These are phyloP conservation scores for Coniferiporia sulphurascens DNA, from an alignment of 1,284 basidiomycete species.

Conservation along the genomic window DNA sequence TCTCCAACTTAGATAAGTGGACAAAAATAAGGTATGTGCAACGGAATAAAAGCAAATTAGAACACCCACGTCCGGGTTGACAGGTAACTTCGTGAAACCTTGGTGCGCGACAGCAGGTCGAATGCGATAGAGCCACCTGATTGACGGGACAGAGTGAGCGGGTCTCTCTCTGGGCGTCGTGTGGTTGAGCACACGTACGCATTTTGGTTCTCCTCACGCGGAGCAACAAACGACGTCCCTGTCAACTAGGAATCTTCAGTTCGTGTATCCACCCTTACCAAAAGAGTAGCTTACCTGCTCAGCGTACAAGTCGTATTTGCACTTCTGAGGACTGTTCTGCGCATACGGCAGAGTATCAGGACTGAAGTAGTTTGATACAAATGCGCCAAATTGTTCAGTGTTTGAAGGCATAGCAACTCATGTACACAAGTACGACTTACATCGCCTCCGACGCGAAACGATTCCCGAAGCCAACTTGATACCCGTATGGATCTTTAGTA, in stretches of 20 bases:
- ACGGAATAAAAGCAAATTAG: constrained; percentile 2
- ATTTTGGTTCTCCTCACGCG: constrained; percentile 38
- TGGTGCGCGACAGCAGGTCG: constrained; percentile 68
- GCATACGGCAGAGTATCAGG: constrained; percentile 32
- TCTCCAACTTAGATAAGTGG: constrained; percentile 40
- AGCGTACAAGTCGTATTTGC: constrained; percentile 34
- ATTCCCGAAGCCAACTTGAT: constrained; percentile 30
- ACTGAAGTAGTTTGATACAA: constrained; percentile 20
- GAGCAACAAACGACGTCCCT: constrained; percentile 37
- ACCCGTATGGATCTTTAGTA: constrained; percentile 28
- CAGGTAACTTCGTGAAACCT: constrained; percentile 50
- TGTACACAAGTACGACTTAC: constrained; percentile 10
- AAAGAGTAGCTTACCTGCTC: constrained; percentile 25
- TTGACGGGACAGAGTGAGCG: neutral
- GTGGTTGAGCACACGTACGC: constrained; percentile 30
- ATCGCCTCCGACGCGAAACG: constrained; percentile 26
- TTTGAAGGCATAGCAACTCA: neutral
- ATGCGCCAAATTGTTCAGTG: neutral
- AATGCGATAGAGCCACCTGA: constrained; percentile 57
- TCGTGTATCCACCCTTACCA: neutral
- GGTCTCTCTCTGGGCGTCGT: neutral
- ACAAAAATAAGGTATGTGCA: constrained; percentile 15
- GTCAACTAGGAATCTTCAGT: constrained; percentile 27
- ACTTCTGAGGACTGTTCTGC: constrained; percentile 36
- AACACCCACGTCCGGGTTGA: constrained; percentile 57